Base-by-base conservation (phyloP, 306 rosid species). In the Parietaria judaica region DNA sequence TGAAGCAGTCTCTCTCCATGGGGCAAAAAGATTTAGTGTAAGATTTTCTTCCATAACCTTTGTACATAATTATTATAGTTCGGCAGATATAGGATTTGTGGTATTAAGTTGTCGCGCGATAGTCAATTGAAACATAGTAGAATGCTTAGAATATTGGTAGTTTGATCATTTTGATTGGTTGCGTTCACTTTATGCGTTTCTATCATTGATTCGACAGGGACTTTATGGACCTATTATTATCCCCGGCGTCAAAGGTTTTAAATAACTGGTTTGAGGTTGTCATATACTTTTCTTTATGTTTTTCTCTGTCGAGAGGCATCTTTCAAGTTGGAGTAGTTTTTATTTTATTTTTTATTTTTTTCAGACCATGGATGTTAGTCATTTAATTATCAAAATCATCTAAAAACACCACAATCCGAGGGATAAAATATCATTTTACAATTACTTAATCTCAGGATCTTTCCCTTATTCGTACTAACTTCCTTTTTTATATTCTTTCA, bases 261-360 rank as follows among this genome's bases (percentile, higher is more conserved):
- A 92, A 92, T 70, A 92, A 84, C 67, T 86, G 96, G 99, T 92
- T 92, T 72, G 94, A 88, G 95, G 99, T 90, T 73, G 76, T 70
- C 54, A 59, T 66, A 16, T 62, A 16, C 14, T 51, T 62, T 70
- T 73, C 58, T 73, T 37, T 34, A 16, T 52, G 3, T 15, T 4
- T 50, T 3, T 23, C 31, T 23, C 31, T 23, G 31, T 23, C 31
- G 31, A 23, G 31, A 23, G 31, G 31, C 31, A 23, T 23, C 31
- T 23, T 23, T 23, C 31, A 2, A 23, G 31, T 23, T 23, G 31
- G 31, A 23, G 31, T 23, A 23, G 31, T 23, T 23, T 23, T 23
- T 23, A 23, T 23, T 23, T 23, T 23, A 23, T 23, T 23, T 23
- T 23, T 23, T 23, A 23, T 23, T 23, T 23, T 23, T 23, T 23